These are phyloP conservation scores for Apiospora rasikravindrae DNA, from an alignment of 2,329 filamentous ascomycete species.

Conservation along the genomic window DNA sequence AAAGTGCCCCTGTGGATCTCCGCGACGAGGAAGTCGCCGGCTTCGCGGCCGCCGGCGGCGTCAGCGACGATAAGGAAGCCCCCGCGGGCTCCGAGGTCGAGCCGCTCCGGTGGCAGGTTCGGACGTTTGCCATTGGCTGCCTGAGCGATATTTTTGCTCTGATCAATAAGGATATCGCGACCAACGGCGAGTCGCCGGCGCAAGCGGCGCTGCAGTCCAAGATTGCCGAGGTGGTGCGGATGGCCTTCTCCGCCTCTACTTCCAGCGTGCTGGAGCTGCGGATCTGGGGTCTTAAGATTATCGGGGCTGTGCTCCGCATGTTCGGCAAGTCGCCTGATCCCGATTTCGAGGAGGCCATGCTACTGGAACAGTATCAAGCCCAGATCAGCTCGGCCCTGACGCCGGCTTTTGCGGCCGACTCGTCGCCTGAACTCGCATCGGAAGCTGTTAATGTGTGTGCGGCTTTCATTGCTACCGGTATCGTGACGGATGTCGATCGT, in stretches of 20 bases:
- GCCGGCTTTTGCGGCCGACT: constrained; percentile 93
- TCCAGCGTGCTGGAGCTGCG: constrained; percentile 89
- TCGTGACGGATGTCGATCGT: constrained; percentile 96
- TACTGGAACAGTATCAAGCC: constrained; percentile 97
- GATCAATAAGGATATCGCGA: constrained; percentile 77
- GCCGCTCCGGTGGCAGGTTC: constrained; percentile 91
- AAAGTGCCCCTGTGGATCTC: constrained; percentile 71
- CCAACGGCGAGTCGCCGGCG: constrained; percentile 78
- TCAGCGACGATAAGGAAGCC: constrained; percentile 58
- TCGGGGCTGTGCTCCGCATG: constrained; percentile 91
- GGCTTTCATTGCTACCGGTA: constrained; percentile 96
- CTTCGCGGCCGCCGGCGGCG: constrained; percentile 77
- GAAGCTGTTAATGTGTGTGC: constrained; percentile 97
- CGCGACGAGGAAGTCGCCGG: constrained; percentile 97
- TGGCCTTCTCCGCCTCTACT: constrained; percentile 97
- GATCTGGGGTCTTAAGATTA: constrained; percentile 90
- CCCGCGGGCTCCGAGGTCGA: constrained; percentile 72
- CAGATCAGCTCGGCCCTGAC: constrained; percentile 97
- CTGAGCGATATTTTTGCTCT: constrained; percentile 82
- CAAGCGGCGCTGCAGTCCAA: constrained; percentile 80
- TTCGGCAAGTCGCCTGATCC: constrained; percentile 96
- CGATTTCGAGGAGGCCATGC: constrained; percentile 95
- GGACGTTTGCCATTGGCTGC: constrained; percentile 90
- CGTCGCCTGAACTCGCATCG: constrained; percentile 91
- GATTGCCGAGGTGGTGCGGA: constrained; percentile 91